phyloP scores from a whole-genome alignment of 2,329 filamentous ascomycete genomes.

The Cladophialophora psammophila region DNA sequence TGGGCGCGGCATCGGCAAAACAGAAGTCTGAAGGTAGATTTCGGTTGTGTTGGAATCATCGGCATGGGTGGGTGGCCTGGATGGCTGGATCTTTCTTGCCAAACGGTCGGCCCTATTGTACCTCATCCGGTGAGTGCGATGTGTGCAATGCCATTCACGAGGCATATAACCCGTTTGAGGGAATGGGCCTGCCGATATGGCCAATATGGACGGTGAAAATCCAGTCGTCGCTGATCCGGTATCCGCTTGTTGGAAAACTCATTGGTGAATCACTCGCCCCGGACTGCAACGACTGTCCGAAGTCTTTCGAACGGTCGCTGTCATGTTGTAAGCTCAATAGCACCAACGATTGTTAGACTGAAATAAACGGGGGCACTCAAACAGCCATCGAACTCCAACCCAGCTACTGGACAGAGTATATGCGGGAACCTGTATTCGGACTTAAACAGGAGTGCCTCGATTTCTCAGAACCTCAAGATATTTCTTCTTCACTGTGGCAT shows the following conservation, averaged over 20 bases:
- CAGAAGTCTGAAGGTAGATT: neutral
- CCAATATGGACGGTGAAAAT: neutral
- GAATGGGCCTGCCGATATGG: neutral
- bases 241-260: neutral
- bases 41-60: neutral
- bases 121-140: neutral
- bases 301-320: neutral
- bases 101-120: neutral
- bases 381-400: neutral
- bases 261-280: neutral
- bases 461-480: constrained; percentile 57
- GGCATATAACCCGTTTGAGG: neutral
- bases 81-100: neutral
- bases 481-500: constrained; percentile 69
- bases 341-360: neutral
- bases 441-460: constrained; percentile 13
- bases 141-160: neutral
- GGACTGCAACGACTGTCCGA: neutral
- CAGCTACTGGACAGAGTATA: neutral
- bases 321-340: neutral
- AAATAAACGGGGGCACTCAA: neutral
- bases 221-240: neutral
- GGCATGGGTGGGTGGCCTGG: neutral
- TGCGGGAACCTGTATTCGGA: neutral
- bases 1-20: neutral